These are phyloP conservation scores for Colletotrichum magnum DNA, from an alignment of 2,329 filamentous ascomycete species.

Conservation along the genomic window DNA sequence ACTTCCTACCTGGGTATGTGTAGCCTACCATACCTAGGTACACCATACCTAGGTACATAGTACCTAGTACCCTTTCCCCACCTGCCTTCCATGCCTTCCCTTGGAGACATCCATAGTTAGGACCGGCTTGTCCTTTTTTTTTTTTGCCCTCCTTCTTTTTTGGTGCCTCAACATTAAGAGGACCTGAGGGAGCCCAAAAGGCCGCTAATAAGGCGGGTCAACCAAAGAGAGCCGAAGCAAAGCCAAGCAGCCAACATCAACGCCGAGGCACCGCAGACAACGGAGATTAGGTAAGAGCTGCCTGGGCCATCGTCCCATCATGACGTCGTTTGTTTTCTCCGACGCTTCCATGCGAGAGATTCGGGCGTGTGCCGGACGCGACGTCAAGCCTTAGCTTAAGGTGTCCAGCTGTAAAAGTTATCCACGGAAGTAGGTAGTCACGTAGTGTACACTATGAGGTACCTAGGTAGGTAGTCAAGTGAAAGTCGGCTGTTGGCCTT, in stretches of 20 bases:
- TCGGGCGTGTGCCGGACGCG: conserved; percentile 12
- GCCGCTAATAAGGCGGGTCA: neutral
- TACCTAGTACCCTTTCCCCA: no score
- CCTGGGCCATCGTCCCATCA: conserved; percentile 27
- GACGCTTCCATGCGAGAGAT: neutral
- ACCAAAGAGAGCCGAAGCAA: conserved; percentile 3
- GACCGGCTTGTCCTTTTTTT: neutral
- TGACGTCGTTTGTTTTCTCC: conserved; percentile 29
- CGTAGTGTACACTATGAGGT: no score
- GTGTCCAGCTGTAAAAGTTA: no score
- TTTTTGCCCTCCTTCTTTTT: neutral
- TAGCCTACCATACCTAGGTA: no score
- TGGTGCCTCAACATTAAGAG: neutral
- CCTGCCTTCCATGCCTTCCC: no score
- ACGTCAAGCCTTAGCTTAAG: conserved; percentile 1
- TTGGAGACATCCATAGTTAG: no score
- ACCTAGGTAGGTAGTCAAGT: no score
- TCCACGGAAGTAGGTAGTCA: no score
- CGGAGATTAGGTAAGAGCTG: conserved; percentile 23
- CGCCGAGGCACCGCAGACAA: conserved; percentile 14
- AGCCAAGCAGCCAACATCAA: conserved; percentile 15
- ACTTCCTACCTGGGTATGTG: no score
- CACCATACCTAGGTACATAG: no score
- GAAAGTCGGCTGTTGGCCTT: conserved; percentile 9
- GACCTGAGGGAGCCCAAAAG: neutral